phyloP scores from a whole-genome alignment of 2,329 filamentous ascomycete species.

The Neopestalotiopsis sp. region DNA sequence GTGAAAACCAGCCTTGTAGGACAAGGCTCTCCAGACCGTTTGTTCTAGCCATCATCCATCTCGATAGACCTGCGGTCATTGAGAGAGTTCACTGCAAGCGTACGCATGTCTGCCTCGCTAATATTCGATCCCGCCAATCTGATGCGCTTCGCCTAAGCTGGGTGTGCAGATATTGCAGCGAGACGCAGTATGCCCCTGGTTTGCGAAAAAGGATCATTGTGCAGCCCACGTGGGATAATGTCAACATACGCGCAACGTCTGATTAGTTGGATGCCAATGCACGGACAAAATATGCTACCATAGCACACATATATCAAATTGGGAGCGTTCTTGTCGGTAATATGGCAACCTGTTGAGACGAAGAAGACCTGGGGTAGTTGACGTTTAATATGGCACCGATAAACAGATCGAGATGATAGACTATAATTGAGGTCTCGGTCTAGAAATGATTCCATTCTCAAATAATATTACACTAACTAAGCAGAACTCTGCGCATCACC shows the following conservation, averaged over 20 bases:
- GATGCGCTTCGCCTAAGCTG: neutral
- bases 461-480: no score
- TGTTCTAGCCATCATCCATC: neutral
- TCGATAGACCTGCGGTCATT: neutral
- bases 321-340: neutral
- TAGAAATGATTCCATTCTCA: no score
- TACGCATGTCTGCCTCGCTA: neutral
- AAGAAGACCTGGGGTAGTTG: no score
- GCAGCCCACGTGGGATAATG: slow-evolving; percentile 1
- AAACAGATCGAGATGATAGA: no score
- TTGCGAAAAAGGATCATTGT: neutral
- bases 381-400: no score
- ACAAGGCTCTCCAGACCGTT: neutral
- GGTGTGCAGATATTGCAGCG: neutral
- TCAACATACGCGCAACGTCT: neutral
- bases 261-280: neutral
- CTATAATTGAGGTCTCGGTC: no score
- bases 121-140: neutral
- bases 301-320: neutral
- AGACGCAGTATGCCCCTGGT: neutral
- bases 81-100: neutral
- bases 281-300: neutral
- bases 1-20: neutral
- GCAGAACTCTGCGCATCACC: no score
- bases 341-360: no score